Conservation (phyloP, 1,284 basidiomycete genomes). For the Cystobasidium pallidum region DNA sequence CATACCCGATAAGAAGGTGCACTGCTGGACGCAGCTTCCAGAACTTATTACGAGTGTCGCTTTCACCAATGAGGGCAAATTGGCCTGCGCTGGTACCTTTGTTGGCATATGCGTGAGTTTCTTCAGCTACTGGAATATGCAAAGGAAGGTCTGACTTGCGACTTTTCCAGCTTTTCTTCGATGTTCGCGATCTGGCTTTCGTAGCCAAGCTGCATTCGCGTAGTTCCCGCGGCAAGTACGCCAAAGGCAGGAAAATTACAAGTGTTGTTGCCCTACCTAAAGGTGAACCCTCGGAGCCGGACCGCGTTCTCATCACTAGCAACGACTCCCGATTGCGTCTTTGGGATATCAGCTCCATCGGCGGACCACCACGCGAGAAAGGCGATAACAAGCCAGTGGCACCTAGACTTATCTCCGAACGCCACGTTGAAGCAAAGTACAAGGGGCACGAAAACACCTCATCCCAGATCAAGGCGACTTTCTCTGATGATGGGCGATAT, state of each 20-base stretch:
- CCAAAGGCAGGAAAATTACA: slow-evolving; percentile 57
- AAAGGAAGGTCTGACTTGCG: neutral
- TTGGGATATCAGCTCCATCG: slow-evolving; percentile 54
- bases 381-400: slow-evolving; percentile 49
- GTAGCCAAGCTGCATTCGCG: slow-evolving; percentile 53
- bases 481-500: slow-evolving; percentile 54
- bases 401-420: slow-evolving; percentile 48
- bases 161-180: slow-evolving; percentile 52
- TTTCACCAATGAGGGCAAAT: slow-evolving; percentile 55
- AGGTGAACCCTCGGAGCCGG: slow-evolving; percentile 46
- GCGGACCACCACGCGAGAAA: slow-evolving; percentile 38
- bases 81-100: slow-evolving; percentile 56
- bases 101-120: slow-evolving; percentile 51
- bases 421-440: slow-evolving; percentile 49
- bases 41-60: slow-evolving; percentile 56
- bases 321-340: slow-evolving; percentile 57
- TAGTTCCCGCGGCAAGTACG: slow-evolving; percentile 54
- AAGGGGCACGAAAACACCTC: slow-evolving; percentile 52
- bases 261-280: slow-evolving; percentile 53
- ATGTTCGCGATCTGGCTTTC: slow-evolving; percentile 53
- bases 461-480: slow-evolving; percentile 50
- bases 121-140: neutral
- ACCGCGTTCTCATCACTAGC: slow-evolving; percentile 56
- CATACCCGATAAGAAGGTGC: slow-evolving; percentile 43
- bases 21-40: slow-evolving; percentile 43